A percentile compares a stretch with the other conserved stretches of the same genome.
Evolutionary conservation across 1,284 basidiomycete species (phyloP).

Genomic region (Garcileccinum viscosum): DNA sequence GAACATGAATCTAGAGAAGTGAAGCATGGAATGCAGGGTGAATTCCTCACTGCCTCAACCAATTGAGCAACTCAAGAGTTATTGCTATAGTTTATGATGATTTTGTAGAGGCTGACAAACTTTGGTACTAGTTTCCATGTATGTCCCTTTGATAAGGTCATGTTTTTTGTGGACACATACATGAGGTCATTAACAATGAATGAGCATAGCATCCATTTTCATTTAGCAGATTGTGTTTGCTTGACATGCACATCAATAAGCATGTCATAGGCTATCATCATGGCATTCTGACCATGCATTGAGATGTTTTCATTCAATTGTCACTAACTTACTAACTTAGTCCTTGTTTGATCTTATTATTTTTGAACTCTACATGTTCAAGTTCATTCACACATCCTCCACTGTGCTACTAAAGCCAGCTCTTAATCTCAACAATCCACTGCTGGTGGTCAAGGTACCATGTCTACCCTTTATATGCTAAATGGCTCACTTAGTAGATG

Average conservation of each 20-base stretch:
- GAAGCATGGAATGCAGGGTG: slow-evolving; percentile 42
- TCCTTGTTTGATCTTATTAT: too few species aligned
- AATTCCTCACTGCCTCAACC: slow-evolving; percentile 36
- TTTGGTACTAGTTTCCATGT: slow-evolving; percentile 43
- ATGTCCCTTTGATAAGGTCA: slow-evolving; percentile 41
- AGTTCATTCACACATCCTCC: too few species aligned
- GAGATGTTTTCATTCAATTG: too few species aligned
- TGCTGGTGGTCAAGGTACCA: too few species aligned
- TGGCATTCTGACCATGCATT: too few species aligned
- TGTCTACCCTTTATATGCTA: too few species aligned
- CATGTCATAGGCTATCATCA: slow-evolving; percentile 36
- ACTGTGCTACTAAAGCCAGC: too few species aligned
- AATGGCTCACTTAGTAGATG: too few species aligned
- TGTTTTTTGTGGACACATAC: slow-evolving; percentile 45
- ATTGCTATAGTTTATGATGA: slow-evolving; percentile 33
- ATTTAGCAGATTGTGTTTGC: slow-evolving; percentile 25
- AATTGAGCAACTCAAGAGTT: slow-evolving; percentile 38
- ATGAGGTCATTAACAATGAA: slow-evolving; percentile 31
- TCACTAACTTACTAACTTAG: too few species aligned
- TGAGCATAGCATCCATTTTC: slow-evolving; percentile 9
- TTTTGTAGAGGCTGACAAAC: slow-evolving; percentile 35
- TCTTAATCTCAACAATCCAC: too few species aligned
- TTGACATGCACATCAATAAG: slow-evolving; percentile 38
- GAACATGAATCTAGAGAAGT: slow-evolving; percentile 35
- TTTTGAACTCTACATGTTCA: too few species aligned